Percentiles rank a stretch among this genome's conserved stretches.
phyloP scores from a whole-genome alignment of 768 basidiomycete species.

The Mrakia gelida region DNA sequence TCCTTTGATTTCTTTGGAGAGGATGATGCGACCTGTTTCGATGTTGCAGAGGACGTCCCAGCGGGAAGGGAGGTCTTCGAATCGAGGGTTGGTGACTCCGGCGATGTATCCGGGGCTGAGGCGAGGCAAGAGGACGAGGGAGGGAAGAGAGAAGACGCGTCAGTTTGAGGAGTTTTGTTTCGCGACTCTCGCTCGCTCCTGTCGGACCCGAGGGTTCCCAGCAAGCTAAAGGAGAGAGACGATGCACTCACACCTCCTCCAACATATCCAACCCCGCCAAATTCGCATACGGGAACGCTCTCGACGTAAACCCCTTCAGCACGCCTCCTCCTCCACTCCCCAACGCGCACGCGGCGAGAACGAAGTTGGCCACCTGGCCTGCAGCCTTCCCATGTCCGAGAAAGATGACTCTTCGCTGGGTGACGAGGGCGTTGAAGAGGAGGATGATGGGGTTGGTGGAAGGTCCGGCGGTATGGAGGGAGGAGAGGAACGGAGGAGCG shows the following conservation, averaged over 20 bases:
- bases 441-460: conserved; percentile 91
- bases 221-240: neutral
- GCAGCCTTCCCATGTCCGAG: conserved; percentile 85
- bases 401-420: conserved; percentile 94
- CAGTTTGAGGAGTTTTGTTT: neutral
- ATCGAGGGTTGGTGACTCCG: conserved; percentile 95
- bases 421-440: conserved; percentile 91
- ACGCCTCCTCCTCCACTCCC: conserved; percentile 80
- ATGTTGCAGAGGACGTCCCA: conserved; percentile 97
- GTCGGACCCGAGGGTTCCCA: no score
- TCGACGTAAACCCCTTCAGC: conserved; percentile 78
- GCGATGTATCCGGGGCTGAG: conserved; percentile 85
- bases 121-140: conserved; percentile 18
- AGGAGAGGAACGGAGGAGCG: conserved; percentile 68
- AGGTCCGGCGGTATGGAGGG: conserved; percentile 85
- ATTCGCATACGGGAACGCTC: conserved; percentile 93
- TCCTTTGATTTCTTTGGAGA: conserved; percentile 62
- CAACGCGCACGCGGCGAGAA: conserved; percentile 88
- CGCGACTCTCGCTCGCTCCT: no score
- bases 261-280: conserved; percentile 76
- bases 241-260: conserved; percentile 68
- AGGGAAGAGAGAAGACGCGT: neutral
- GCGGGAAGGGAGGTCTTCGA: conserved; percentile 66
- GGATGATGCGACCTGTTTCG: conserved; percentile 74
- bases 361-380: conserved; percentile 82